Percentiles rank a stretch among this genome's conserved stretches.
Evolutionary conservation across 148 eudicot genomes (phyloP).

Genomic region (Vaccinium vitisidaea): DNA sequence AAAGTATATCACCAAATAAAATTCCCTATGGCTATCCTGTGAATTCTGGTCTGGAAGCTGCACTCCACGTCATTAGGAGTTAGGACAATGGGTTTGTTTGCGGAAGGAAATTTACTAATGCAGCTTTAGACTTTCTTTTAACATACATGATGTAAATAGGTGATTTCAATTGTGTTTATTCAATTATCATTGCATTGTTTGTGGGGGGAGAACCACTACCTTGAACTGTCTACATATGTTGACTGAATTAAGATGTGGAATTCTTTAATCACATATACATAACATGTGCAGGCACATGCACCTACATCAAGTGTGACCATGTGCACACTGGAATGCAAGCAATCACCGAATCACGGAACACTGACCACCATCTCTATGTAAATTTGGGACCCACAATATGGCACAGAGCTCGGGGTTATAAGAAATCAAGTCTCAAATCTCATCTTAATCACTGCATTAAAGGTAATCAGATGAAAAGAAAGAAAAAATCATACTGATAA

Average conservation of each 20-base stretch:
- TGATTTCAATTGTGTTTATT: neutral
- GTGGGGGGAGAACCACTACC: neutral
- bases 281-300: constrained; percentile 6
- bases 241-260: neutral
- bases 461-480: neutral
- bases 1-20: neutral
- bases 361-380: neutral
- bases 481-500: neutral
- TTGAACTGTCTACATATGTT: neutral
- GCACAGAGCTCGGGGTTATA: neutral
- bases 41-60: neutral
- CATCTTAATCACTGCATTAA: neutral
- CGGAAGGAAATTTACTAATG: neutral
- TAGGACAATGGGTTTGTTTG: neutral
- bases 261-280: neutral
- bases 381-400: neutral
- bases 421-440: constrained; percentile 2
- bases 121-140: neutral
- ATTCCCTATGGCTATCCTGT: neutral
- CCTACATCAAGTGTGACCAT: neutral
- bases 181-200: neutral
- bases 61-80: neutral
- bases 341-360: neutral
- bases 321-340: neutral
- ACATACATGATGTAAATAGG: neutral